Conservation (phyloP, 176 grass and related monocot genomes). For the Secale cereale region DNA sequence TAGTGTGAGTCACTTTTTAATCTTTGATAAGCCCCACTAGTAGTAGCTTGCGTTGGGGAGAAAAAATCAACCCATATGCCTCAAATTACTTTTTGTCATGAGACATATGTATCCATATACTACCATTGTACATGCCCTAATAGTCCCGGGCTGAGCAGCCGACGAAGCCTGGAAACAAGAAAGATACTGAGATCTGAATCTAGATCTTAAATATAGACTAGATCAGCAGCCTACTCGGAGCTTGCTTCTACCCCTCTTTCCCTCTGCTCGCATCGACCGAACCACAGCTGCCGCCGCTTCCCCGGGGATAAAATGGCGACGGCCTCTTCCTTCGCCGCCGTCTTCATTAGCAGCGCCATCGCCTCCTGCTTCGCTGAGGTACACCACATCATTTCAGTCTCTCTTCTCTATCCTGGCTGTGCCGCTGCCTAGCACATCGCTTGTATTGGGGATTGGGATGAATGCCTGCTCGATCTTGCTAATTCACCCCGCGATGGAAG, state of each 20-base stretch:
- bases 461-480: not conserved
- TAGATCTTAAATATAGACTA: constrained; percentile 4
- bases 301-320: constrained; percentile 8
- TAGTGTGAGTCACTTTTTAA: too few species aligned
- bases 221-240: not conserved
- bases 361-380: constrained; percentile 94
- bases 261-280: not conserved
- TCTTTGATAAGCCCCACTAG: too few species aligned
- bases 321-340: constrained; percentile 51
- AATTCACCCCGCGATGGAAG: not conserved
- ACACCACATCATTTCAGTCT: not conserved
- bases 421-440: not conserved
- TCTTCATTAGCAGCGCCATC: constrained; percentile 85
- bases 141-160: too few species aligned
- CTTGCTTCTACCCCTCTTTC: not conserved
- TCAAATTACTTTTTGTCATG: too few species aligned
- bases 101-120: too few species aligned
- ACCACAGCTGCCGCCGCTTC: not conserved
- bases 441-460: not conserved
- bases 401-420: not conserved
- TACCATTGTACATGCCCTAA: too few species aligned
- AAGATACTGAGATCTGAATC: not conserved
- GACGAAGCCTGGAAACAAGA: not conserved
- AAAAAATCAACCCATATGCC: too few species aligned
- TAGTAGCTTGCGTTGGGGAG: too few species aligned